These are phyloP conservation scores for Sugiyamaella novakii DNA, from an alignment of 1,139 yeast genomes.

Conservation along the genomic window DNA sequence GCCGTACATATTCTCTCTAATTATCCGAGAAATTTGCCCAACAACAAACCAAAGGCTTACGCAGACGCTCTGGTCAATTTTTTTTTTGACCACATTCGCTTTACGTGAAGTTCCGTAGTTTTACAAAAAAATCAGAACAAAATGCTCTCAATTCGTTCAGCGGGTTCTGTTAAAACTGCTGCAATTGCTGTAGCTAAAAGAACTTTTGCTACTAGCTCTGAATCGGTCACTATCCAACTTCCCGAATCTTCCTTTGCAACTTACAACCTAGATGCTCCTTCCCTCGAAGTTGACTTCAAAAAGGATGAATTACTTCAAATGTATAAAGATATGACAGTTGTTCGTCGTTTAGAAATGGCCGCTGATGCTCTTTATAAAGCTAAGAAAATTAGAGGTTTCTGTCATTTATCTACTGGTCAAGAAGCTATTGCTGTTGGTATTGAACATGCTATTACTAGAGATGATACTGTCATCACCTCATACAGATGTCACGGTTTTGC, in stretches of 20 bases:
- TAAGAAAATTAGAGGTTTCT: slow-evolving; percentile 97
- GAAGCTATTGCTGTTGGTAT: slow-evolving; percentile 99
- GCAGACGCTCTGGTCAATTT: too few species aligned
- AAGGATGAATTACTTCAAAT: slow-evolving; percentile 80
- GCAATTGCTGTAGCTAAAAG: slow-evolving; percentile 8
- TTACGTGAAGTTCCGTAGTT: too few species aligned
- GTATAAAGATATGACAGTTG: slow-evolving; percentile 94
- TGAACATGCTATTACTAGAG: slow-evolving; percentile 83
- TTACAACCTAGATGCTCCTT: slow-evolving; percentile 72
- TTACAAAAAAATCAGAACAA: too few species aligned
- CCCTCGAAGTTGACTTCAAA: slow-evolving; percentile 70
- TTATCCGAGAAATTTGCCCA: background rate
- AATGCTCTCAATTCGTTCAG: slow-evolving; percentile 14
- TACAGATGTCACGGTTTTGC: slow-evolving; percentile 99
- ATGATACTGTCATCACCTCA: slow-evolving; percentile 91
- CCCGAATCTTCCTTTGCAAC: slow-evolving; percentile 85
- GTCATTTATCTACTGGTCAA: slow-evolving; percentile 98
- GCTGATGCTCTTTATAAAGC: slow-evolving; percentile 98
- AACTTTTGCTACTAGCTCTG: slow-evolving; percentile 1
- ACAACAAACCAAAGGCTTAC: too few species aligned
- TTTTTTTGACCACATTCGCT: too few species aligned
- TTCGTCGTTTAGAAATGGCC: slow-evolving; percentile 98
- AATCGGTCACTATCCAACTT: slow-evolving; percentile 49
- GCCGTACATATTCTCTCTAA: too few species aligned
- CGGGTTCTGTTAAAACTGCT: background rate